Percentiles rank a stretch among this genome's conserved stretches.
These are phyloP conservation scores for Pseudocercospora crystallina DNA, from an alignment of 2,329 filamentous ascomycete species.

Conservation along the genomic window DNA sequence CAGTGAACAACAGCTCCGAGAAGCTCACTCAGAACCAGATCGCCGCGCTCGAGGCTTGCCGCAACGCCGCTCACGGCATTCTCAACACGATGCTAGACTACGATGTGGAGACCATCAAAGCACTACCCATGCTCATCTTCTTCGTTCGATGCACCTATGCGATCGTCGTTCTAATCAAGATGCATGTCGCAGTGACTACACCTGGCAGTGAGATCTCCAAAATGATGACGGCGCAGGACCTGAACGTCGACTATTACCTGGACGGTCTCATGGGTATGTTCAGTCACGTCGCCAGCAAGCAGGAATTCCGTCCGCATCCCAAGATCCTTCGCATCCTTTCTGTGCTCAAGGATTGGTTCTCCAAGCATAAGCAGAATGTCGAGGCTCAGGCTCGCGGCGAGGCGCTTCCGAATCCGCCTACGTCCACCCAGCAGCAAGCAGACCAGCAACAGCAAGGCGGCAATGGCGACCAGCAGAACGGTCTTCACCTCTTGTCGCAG, in stretches of 20 bases:
- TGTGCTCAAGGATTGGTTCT: conserved; percentile 47
- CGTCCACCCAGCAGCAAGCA: conserved; percentile 8
- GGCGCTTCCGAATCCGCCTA: conserved; percentile 11
- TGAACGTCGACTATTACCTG: conserved; percentile 50
- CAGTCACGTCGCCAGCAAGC: conserved; percentile 19
- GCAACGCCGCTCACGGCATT: conserved; percentile 47
- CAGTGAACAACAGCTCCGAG: conserved; percentile 40
- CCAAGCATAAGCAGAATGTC: conserved; percentile 35
- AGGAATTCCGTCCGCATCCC: conserved; percentile 40
- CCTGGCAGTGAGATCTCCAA: conserved; percentile 50
- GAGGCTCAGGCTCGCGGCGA: conserved; percentile 24
- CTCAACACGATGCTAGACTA: conserved; percentile 52
- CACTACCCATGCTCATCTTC: conserved; percentile 45
- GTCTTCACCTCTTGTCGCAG: conserved; percentile 28
- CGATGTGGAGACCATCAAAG: conserved; percentile 44
- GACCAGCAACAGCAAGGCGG: conserved; percentile 2
- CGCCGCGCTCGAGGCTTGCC: conserved; percentile 47
- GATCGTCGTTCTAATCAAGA: conserved; percentile 59
- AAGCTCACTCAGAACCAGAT: conserved; percentile 49
- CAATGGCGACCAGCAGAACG: conserved; percentile 16
- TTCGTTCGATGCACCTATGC: conserved; percentile 58
- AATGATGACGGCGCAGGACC: conserved; percentile 49
- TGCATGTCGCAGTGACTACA: conserved; percentile 56
- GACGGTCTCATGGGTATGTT: conserved; percentile 48
- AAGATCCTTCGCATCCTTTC: conserved; percentile 50